These are phyloP conservation scores for Multifurca ochricompacta DNA, from an alignment of 768 basidiomycete species.

Conservation along the genomic window DNA sequence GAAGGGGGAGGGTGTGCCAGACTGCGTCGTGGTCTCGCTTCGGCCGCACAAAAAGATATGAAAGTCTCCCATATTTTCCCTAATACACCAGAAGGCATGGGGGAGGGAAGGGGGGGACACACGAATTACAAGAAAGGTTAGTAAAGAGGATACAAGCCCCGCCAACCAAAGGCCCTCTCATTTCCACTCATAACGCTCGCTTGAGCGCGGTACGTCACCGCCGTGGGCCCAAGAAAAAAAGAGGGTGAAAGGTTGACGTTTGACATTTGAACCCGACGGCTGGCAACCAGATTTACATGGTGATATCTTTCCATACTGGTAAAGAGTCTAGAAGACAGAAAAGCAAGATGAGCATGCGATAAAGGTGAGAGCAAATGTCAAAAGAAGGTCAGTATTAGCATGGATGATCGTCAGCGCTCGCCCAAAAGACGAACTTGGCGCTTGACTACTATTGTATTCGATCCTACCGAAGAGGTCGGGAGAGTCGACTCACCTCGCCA, in stretches of 20 bases:
- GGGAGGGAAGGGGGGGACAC: no score
- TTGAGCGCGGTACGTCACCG: no score
- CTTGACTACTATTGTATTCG: constrained; percentile 87
- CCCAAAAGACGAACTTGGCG: constrained; percentile 61
- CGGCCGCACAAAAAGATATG: no score
- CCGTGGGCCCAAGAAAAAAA: no score
- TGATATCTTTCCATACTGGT: neutral
- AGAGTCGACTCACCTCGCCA: constrained; percentile 31
- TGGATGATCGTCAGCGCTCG: constrained; percentile 65
- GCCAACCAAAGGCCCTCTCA: neutral
- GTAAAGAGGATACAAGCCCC: neutral
- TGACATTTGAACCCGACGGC: neutral
- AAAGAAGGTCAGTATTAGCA: constrained; percentile 73
- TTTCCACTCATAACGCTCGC: neutral
- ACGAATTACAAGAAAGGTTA: constrained; percentile 3
- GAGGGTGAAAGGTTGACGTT: no score
- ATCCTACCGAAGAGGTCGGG: constrained; percentile 34
- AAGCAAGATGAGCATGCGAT: neutral
- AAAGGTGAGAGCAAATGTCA: constrained; percentile 24
- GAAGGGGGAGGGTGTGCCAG: no score
- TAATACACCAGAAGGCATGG: no score
- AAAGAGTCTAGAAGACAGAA: constrained; percentile 1
- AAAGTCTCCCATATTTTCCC: no score
- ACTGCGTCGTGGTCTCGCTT: no score
- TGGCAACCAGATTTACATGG: neutral